Evolutionary conservation across 129 eudicot species (phyloP).

Genomic region (Gnaphalium uliginosum): DNA sequence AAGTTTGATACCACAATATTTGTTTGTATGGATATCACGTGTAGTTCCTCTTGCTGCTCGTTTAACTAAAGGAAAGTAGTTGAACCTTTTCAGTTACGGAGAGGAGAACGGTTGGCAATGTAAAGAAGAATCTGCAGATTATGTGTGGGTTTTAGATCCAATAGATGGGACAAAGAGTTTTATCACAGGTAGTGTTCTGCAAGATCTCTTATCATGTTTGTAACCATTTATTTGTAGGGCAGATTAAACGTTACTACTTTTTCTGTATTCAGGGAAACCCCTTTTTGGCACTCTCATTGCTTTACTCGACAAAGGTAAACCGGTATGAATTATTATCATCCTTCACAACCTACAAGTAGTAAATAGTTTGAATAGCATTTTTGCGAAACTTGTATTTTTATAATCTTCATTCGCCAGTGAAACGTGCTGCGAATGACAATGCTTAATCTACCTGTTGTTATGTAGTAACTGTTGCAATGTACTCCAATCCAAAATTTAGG

Average conservation of each 20-base stretch:
- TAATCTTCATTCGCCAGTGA: neutral
- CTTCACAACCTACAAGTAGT: neutral
- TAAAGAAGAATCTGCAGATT: conserved; percentile 78
- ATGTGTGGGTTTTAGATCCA: conserved; percentile 98
- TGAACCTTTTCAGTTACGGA: conserved; percentile 64
- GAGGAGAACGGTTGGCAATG: conserved; percentile 98
- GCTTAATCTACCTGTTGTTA: neutral
- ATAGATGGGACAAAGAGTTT: conserved; percentile 97
- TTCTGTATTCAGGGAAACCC: conserved; percentile 70
- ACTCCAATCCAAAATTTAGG: neutral
- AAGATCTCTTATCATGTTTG: neutral
- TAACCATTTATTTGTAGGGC: neutral
- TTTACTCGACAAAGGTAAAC: conserved; percentile 80
- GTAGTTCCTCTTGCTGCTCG: conserved; percentile 1
- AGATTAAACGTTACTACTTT: conserved; percentile 10
- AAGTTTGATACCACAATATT: conserved; percentile 6
- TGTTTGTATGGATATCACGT: conserved; percentile 10
- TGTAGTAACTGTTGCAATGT: neutral
- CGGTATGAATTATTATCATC: conserved; percentile 62
- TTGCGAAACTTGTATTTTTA: neutral
- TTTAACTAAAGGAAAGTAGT: conserved; percentile 12
- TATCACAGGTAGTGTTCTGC: conserved; percentile 67
- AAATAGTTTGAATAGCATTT: neutral
- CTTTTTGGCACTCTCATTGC: conserved; percentile 97
- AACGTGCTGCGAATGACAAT: neutral